Evolutionary conservation across 75 land plant genomes (phyloP), one percentile per base, ranked within the genome.

Genomic region (Cupressus sempervirens): DNA sequence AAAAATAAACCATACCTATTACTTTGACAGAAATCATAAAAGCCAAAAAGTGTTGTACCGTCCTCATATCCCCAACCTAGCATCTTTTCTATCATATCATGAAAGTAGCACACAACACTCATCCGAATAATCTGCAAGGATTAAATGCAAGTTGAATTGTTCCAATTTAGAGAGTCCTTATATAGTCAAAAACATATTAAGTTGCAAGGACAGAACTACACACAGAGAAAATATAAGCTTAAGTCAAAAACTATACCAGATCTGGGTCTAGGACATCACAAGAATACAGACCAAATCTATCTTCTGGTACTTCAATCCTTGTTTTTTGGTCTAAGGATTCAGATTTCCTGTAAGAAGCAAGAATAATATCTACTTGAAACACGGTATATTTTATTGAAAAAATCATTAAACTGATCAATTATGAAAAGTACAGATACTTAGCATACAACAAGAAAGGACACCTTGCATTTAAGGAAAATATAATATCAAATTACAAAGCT

Each of bases 1-100:
- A 79, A 1, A n/a, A 79, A 38, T 43, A 79, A 45, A 46, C 23
- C 29, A 53, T 81, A 98, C 99, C 99, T 94, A 84, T 98, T 98
- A 86, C 99, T 98, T 88, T 98, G 99, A 13, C 99, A 96, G 72
- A 98, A 98, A 87, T 98, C 99, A 93, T 96, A 98, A 91, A 96
- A 98, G 3, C 99, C 99, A 91, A 98, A 98, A 3, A 98, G 91
- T 14, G 99, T 98, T 38, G 87, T 91, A 15, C 99, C 99, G 86
- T 96, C 99, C 84, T 95, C 85, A 85, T 91, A 98, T 32, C 99
- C 99, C 99, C 99, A 98, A 1, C 87, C 88, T 62, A 88, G 83
- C 93, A 98, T 90, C 84, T 93, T 91, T 82, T 85, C 92, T 70
- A 98, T 98, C 96, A 98, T 90, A 77, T 98, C 97, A 89, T 98